These are phyloP conservation scores for Dicorynia guianensis DNA, from an alignment of 306 rosid genomes.

Conservation along the genomic window DNA sequence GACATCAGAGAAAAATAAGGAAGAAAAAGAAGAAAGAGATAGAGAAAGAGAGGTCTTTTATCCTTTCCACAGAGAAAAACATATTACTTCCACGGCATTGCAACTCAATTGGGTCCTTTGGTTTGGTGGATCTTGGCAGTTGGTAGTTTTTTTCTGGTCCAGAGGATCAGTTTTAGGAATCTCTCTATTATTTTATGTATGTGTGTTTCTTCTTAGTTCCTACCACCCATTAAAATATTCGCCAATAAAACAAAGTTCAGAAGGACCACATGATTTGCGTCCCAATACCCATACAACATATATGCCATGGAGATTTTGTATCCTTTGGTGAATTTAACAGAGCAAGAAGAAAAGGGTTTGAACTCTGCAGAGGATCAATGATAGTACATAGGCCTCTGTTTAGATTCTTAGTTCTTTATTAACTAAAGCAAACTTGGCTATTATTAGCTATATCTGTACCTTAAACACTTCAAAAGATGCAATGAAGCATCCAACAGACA, in stretches of 20 bases:
- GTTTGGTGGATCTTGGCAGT: conserved; percentile 14
- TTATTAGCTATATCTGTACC: too few species aligned
- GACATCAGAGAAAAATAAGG: not conserved
- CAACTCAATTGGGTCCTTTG: conserved; percentile 30
- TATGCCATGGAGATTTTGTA: not conserved
- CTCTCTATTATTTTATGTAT: conserved; percentile 31
- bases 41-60: not conserved
- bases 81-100: conserved; percentile 32
- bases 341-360: not conserved
- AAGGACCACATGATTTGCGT: conserved; percentile 42
- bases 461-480: too few species aligned
- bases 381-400: conserved; percentile 5
- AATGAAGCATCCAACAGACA: too few species aligned
- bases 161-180: conserved; percentile 33
- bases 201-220: not conserved
- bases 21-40: not conserved
- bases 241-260: conserved; percentile 13
- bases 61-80: conserved; percentile 6
- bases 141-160: conserved; percentile 10
- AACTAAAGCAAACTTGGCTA: too few species aligned
- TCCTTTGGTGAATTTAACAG: conserved; percentile 6
- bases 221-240: not conserved
- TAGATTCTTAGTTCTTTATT: conserved; percentile 14
- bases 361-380: not conserved
- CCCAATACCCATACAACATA: conserved; percentile 36